phyloP scores from a whole-genome alignment of 805 yeast species.

The Phaffomyces antillensis region DNA sequence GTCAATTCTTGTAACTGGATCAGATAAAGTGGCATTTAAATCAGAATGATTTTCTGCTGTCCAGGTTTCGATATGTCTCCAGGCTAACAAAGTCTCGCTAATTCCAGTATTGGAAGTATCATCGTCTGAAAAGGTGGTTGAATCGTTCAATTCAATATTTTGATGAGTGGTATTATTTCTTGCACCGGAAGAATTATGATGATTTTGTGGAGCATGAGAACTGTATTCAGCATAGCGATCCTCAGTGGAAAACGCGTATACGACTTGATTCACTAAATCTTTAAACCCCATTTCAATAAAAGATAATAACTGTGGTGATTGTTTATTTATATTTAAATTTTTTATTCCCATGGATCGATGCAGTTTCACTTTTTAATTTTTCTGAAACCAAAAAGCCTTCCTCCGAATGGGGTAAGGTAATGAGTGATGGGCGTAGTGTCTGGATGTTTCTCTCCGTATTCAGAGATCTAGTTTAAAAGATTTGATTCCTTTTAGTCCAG shows the following conservation, averaged over 20 bases:
- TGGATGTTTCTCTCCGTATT: background rate
- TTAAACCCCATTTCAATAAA: constrained; percentile 26
- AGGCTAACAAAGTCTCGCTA: constrained; percentile 67
- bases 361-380: background rate
- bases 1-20: constrained; percentile 76
- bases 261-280: constrained; percentile 47
- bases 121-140: constrained; percentile 29
- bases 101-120: constrained; percentile 48
- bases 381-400: background rate
- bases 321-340: too few species aligned
- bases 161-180: background rate
- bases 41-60: constrained; percentile 73
- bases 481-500: too few species aligned
- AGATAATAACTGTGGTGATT: background rate
- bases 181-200: constrained; percentile 4
- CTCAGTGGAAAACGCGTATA: constrained; percentile 57
- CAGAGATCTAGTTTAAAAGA: background rate
- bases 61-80: constrained; percentile 90
- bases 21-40: constrained; percentile 66
- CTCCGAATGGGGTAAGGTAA: background rate
- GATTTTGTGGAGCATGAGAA: constrained; percentile 32
- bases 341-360: too few species aligned
- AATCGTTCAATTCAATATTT: constrained; percentile 18
- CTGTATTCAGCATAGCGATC: constrained; percentile 68
- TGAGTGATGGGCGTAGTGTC: background rate